Conservation (phyloP, 2,329 filamentous ascomycete species). For the Ascochyta lentis region DNA sequence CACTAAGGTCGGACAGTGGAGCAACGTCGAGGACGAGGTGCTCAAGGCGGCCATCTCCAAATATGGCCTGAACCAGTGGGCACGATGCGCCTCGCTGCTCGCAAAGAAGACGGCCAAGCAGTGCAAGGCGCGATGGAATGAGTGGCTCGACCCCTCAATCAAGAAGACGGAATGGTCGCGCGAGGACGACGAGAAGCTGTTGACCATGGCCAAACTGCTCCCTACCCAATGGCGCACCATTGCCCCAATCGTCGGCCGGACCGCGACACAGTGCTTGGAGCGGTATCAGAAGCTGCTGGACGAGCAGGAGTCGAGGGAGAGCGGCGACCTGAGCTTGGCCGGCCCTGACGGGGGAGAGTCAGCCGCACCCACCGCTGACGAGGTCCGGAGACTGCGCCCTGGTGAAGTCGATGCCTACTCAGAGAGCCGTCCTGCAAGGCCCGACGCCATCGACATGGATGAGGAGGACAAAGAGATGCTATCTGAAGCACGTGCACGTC, state of each 20-base stretch:
- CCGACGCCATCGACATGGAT: slow-evolving; percentile 96
- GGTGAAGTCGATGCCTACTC: slow-evolving; percentile 97
- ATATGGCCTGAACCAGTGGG: slow-evolving; percentile 75
- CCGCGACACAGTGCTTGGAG: slow-evolving; percentile 95
- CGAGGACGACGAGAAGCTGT: slow-evolving; percentile 96
- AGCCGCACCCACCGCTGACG: slow-evolving; percentile 86
- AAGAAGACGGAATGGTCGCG: slow-evolving; percentile 99
- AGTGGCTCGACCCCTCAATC: slow-evolving; percentile 98
- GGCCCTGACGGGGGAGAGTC: slow-evolving; percentile 88
- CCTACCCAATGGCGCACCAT: slow-evolving; percentile 99
- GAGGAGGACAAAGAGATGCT: slow-evolving; percentile 99
- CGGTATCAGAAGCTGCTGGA: slow-evolving; percentile 96
- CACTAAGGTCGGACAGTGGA: slow-evolving; percentile 72
- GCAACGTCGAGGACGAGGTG: slow-evolving; percentile 87
- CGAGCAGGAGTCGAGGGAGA: slow-evolving; percentile 90
- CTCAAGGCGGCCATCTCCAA: slow-evolving; percentile 74
- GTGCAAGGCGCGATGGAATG: slow-evolving; percentile 97
- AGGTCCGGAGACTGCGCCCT: slow-evolving; percentile 85
- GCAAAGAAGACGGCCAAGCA: slow-evolving; percentile 98
- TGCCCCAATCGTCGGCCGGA: slow-evolving; percentile 93
- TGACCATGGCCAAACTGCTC: slow-evolving; percentile 97
- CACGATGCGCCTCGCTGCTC: slow-evolving; percentile 94
- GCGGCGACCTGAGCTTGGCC: slow-evolving; percentile 78
- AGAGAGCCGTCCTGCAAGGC: slow-evolving; percentile 92
- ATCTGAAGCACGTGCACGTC: slow-evolving; percentile 91